phyloP scores from a whole-genome alignment of 2,329 filamentous ascomycete species.

The Penicillium crustosum region DNA sequence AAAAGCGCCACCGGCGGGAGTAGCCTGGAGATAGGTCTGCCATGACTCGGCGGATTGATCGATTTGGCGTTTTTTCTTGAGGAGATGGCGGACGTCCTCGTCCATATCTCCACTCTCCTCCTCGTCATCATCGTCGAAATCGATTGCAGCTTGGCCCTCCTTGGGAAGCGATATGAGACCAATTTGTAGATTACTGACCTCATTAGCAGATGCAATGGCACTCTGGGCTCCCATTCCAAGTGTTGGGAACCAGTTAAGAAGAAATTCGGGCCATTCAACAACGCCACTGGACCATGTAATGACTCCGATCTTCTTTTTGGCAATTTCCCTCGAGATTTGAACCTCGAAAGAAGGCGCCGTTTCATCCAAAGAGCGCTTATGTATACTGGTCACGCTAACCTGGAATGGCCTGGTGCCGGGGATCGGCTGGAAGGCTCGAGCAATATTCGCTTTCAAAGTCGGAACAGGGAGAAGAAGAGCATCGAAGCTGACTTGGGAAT shows the following conservation, averaged over 20 bases:
- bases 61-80: conserved; percentile 20
- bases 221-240: conserved; percentile 26
- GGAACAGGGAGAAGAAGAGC: conserved; percentile 35
- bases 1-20: conserved; percentile 31
- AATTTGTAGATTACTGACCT: conserved; percentile 36
- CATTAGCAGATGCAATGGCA: conserved; percentile 18
- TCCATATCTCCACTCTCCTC: conserved; percentile 22
- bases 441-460: conserved; percentile 29
- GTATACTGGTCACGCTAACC: conserved; percentile 30
- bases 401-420: conserved; percentile 36
- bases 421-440: conserved; percentile 33
- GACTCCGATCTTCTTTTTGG: conserved; percentile 31
- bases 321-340: conserved; percentile 34
- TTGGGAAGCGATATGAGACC: conserved; percentile 34
- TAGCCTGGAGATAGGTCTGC: conserved; percentile 32
- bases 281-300: conserved; percentile 41
- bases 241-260: conserved; percentile 26
- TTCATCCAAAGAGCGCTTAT: conserved; percentile 30
- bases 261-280: conserved; percentile 35
- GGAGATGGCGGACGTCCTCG: conserved; percentile 10
- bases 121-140: conserved; percentile 28
- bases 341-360: conserved; percentile 34
- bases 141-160: conserved; percentile 12
- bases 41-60: conserved; percentile 35
- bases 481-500: conserved; percentile 31